These are phyloP conservation scores for Penicillium salamii DNA, from an alignment of 495 filamentous ascomycete species.

Conservation along the genomic window DNA sequence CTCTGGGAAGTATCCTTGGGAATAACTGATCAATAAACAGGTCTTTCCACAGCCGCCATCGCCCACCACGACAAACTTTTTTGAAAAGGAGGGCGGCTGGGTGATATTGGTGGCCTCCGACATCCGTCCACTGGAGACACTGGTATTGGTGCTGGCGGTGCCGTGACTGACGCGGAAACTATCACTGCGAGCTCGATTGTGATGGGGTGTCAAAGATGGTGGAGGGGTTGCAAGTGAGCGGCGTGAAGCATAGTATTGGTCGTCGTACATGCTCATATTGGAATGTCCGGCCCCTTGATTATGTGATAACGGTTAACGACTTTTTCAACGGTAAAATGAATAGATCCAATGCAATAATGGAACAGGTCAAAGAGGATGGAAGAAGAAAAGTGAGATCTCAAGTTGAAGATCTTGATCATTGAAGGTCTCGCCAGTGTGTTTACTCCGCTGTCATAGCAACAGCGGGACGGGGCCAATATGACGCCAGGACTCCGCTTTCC, in stretches of 20 bases:
- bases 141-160: conserved; percentile 76
- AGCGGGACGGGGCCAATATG: conserved; percentile 22
- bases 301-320: background rate
- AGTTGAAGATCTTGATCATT: conserved; percentile 26
- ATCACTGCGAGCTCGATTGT: conserved; percentile 54
- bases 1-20: conserved; percentile 97
- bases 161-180: conserved; percentile 71
- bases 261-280: conserved; percentile 48
- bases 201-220: conserved; percentile 44
- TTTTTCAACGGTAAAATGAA: no score
- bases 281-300: conserved; percentile 18
- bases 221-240: conserved; percentile 48
- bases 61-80: conserved; percentile 98
- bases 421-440: conserved; percentile 31
- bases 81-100: conserved; percentile 85
- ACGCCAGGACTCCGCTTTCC: conserved; percentile 29
- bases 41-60: conserved; percentile 99
- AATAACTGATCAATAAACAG: conserved; percentile 96
- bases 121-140: conserved; percentile 60
- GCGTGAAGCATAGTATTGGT: conserved; percentile 49
- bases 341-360: no score
- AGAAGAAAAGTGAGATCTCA: conserved; percentile 16
- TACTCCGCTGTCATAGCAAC: conserved; percentile 49
- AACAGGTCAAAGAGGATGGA: conserved; percentile 7
- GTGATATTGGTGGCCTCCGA: conserved; percentile 83